These are phyloP conservation scores for Globisporangium ultimum DNA, from an alignment of 352 stramenopile species.

Conservation along the genomic window DNA sequence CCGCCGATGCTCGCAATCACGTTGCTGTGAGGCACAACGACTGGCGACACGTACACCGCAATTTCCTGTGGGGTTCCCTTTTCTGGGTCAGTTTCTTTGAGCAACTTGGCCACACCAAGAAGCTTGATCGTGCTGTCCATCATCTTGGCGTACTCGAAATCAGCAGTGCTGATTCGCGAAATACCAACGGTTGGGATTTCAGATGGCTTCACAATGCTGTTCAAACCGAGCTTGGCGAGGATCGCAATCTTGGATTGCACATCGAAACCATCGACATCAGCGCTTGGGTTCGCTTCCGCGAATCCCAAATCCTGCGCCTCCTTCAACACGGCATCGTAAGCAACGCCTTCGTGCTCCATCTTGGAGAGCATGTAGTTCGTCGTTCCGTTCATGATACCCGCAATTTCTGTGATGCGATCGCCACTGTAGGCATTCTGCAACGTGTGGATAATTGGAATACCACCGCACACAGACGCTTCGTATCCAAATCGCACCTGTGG, in stretches of 20 bases:
- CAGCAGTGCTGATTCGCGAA: conserved; percentile 84
- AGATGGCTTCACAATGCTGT: conserved; percentile 78
- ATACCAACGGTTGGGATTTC: conserved; percentile 94
- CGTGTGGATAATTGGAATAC: conserved; percentile 96
- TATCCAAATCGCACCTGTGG: conserved; percentile 90
- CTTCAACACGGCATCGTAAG: conserved; percentile 91
- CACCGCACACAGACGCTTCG: conserved; percentile 95
- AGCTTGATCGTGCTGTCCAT: conserved; percentile 97
- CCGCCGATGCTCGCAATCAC: conserved; percentile 87
- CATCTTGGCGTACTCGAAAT: conserved; percentile 96
- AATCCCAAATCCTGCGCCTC: conserved; percentile 93
- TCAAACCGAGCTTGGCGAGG: conserved; percentile 93
- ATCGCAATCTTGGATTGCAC: conserved; percentile 96
- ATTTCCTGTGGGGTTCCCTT: conserved; percentile 73
- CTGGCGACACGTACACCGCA: conserved; percentile 92
- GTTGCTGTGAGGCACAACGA: conserved; percentile 88
- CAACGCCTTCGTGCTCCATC: conserved; percentile 92
- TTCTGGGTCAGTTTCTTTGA: conserved; percentile 73
- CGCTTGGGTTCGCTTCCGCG: conserved; percentile 94
- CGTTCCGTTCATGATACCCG: conserved; percentile 97
- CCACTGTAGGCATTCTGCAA: conserved; percentile 91
- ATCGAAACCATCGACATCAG: conserved; percentile 95
- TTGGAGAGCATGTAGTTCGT: conserved; percentile 99
- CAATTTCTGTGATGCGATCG: conserved; percentile 92
- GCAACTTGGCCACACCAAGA: conserved; percentile 82